Conservation (phyloP, 2,329 filamentous ascomycete genomes). For the Penicillium hesseltinei region DNA sequence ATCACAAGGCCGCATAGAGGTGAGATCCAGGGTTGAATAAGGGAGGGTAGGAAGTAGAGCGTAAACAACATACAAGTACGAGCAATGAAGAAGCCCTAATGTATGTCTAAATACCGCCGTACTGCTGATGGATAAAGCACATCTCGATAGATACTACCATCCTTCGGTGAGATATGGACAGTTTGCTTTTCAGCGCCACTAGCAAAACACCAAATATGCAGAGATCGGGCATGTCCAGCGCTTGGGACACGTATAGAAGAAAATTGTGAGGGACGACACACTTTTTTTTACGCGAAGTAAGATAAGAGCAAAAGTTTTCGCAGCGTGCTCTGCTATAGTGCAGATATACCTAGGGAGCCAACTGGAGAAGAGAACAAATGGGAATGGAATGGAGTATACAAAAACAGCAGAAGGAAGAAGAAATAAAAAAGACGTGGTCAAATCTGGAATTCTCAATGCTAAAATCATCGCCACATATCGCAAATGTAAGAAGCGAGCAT, state of each 20-base stretch:
- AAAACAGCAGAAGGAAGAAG: neutral
- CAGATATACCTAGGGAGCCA: neutral
- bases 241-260: neutral
- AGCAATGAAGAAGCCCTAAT: neutral
- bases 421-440: neutral
- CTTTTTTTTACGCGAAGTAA: neutral
- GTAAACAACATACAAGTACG: neutral
- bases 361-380: neutral
- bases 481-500: neutral
- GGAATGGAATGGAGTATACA: neutral
- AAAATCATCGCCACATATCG: conserved; percentile 5
- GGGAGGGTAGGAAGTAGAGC: neutral
- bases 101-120: neutral
- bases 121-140: neutral
- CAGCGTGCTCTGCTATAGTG: neutral
- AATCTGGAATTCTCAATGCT: conserved; percentile 6
- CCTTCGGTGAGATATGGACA: neutral
- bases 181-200: neutral
- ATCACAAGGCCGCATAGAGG: no score
- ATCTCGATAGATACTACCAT: neutral
- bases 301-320: neutral
- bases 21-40: neutral
- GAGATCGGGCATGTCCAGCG: no score
- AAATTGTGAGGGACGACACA: neutral
- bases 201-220: neutral